Evolutionary conservation across 169 alveolate species (phyloP).

Genomic region (Cystoisospora suis): DNA sequence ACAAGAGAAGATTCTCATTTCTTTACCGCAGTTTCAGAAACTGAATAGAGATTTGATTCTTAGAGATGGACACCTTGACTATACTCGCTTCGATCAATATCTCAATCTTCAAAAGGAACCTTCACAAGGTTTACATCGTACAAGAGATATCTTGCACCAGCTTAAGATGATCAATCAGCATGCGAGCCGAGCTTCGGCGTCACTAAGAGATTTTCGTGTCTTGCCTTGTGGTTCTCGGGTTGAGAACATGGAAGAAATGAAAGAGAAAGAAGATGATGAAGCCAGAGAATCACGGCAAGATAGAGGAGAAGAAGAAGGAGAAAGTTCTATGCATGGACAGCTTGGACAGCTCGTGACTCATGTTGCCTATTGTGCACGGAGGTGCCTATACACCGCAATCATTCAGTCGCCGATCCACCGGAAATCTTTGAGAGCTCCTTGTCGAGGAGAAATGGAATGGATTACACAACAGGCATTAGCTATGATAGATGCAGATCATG

Average conservation of each 20-base stretch:
- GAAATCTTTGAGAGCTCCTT: background rate
- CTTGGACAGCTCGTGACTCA: background rate
- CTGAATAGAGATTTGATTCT: background rate
- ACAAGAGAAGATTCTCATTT: conserved; percentile 15
- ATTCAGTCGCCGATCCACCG: background rate
- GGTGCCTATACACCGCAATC: conserved; percentile 10
- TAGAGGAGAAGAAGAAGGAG: background rate
- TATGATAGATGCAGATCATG: background rate
- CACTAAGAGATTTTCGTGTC: background rate
- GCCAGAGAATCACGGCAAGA: background rate
- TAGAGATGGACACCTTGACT: conserved; percentile 1
- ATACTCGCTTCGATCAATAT: background rate
- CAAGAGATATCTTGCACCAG: background rate
- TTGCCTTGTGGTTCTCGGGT: background rate
- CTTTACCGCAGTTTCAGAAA: conserved; percentile 11
- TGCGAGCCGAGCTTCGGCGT: conserved; percentile 6
- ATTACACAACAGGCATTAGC: background rate
- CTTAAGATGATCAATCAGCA: background rate
- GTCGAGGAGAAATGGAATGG: conserved; percentile 27
- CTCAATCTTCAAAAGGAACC: background rate
- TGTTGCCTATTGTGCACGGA: background rate
- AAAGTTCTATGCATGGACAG: background rate
- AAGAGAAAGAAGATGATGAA: background rate
- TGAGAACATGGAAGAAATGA: background rate
- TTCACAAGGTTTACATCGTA: background rate